Conservation (phyloP, 495 filamentous ascomycete species). For the Penicillium pulvis region DNA sequence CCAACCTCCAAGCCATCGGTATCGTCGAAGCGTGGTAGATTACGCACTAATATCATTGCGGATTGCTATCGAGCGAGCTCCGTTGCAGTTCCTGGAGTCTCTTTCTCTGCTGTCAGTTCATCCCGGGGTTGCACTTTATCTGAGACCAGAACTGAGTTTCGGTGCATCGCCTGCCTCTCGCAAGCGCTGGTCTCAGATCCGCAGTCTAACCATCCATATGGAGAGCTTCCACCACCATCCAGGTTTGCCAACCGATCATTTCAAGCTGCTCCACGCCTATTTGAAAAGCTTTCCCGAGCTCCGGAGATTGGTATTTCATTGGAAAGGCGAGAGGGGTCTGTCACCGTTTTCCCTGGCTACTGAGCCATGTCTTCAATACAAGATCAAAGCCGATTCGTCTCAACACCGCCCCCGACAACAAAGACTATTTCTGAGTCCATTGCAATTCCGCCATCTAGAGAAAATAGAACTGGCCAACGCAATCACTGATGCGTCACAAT, state of each 20-base stretch:
- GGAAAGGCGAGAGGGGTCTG: constrained; percentile 67
- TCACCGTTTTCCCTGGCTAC: constrained; percentile 66
- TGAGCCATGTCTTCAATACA: constrained; percentile 57
- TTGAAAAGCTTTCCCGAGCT: constrained; percentile 65
- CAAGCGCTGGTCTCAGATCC: constrained; percentile 71
- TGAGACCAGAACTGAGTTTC: constrained; percentile 65
- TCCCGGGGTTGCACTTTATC: constrained; percentile 67
- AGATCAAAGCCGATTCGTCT: constrained; percentile 37
- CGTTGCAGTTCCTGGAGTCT: constrained; percentile 57
- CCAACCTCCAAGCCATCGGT: constrained; percentile 63
- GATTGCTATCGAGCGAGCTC: constrained; percentile 70
- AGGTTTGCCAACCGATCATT: constrained; percentile 61
- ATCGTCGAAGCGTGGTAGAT: constrained; percentile 74
- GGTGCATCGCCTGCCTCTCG: constrained; percentile 64
- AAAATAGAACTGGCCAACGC: constrained; percentile 68
- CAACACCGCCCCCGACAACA: not conserved
- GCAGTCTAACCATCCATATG: constrained; percentile 66
- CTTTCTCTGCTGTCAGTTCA: constrained; percentile 69
- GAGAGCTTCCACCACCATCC: constrained; percentile 61
- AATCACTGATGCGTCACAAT: constrained; percentile 65
- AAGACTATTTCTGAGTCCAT: constrained; percentile 41
- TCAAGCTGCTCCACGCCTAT: constrained; percentile 75
- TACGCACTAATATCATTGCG: constrained; percentile 80
- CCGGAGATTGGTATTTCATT: constrained; percentile 66
- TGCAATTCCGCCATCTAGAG: constrained; percentile 60